Evolutionary conservation across 306 rosid genomes (phyloP).

Genomic region (Vigna angularis): DNA sequence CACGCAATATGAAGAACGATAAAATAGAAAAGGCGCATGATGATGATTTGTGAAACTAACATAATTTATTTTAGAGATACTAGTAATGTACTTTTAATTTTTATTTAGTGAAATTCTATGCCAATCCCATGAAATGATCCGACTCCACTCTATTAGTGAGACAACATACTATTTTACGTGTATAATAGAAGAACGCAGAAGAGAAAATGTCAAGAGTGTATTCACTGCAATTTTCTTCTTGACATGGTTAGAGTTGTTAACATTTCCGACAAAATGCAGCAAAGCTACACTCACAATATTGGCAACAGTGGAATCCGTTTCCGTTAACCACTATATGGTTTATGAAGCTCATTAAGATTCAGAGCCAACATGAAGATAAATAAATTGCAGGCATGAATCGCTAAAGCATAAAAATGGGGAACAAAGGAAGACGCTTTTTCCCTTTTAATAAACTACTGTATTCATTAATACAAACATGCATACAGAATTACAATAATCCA

Average conservation of each 20-base stretch:
- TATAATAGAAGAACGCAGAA: background rate
- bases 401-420: background rate
- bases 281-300: background rate
- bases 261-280: background rate
- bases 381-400: constrained; percentile 19
- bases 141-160: background rate
- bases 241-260: background rate
- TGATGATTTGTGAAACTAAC: background rate
- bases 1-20: background rate
- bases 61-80: background rate
- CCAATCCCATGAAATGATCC: background rate
- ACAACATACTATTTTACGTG: background rate
- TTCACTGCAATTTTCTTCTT: background rate
- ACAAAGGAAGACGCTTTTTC: constrained; percentile 9
- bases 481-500: constrained; percentile 21
- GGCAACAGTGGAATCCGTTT: background rate
- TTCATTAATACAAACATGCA: constrained; percentile 41
- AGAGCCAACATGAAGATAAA: constrained; percentile 28
- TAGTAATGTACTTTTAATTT: background rate
- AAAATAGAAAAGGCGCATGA: background rate
- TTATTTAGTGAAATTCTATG: background rate
- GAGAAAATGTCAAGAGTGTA: background rate
- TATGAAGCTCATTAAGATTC: background rate
- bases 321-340: constrained; percentile 4
- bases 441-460: constrained; percentile 31